phyloP scores from a whole-genome alignment of 2,329 filamentous ascomycete genomes.

The Colletotrichum shisoi region DNA sequence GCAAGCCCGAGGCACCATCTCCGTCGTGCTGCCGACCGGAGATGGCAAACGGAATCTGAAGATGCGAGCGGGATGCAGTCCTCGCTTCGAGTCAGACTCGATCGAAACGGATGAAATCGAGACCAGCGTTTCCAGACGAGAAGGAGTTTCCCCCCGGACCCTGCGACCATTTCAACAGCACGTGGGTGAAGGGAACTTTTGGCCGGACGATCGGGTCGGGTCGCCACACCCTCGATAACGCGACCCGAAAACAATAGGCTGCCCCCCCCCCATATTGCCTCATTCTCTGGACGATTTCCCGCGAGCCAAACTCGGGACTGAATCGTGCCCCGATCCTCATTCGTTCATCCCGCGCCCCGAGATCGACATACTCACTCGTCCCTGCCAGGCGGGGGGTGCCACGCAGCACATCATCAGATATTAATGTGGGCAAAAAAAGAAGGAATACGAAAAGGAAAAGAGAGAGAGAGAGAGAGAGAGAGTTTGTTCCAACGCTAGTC shows the following conservation, averaged over 20 bases:
- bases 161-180: neutral
- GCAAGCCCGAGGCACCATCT: neutral
- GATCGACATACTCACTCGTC: neutral
- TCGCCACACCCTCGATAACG: neutral
- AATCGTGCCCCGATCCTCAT: neutral
- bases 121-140: neutral
- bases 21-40: neutral
- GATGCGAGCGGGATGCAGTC: neutral
- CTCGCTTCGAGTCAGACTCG: neutral
- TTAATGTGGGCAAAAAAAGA: neutral
- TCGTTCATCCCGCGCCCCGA: conserved; percentile 2
- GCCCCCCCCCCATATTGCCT: neutral
- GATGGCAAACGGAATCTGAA: neutral
- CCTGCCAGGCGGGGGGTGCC: neutral
- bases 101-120: neutral
- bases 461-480: neutral
- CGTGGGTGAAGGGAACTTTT: conserved; percentile 1
- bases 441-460: too few relatives aligned
- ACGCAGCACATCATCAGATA: neutral
- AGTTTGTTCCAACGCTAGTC: neutral
- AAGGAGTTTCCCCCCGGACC: neutral
- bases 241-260: neutral
- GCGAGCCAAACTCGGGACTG: neutral
- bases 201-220: neutral
- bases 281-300: neutral